Evolutionary conservation across 1,284 basidiomycete genomes (phyloP).

Genomic region (Golubevia pallescens): DNA sequence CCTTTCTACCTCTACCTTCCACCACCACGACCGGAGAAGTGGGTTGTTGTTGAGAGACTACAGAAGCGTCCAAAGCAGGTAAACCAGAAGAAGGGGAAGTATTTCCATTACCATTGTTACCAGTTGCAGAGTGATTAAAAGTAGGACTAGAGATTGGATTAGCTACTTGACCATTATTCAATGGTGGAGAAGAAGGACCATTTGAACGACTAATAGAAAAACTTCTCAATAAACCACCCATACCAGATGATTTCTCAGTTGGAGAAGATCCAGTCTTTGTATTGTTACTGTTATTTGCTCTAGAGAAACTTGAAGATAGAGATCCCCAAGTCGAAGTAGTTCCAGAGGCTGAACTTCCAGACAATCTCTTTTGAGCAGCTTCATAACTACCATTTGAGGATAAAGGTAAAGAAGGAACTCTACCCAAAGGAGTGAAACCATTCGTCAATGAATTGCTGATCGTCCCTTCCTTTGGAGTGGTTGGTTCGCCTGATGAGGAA

Average conservation of each 20-base stretch:
- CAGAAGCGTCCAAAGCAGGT: constrained; percentile 20
- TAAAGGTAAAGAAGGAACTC: constrained; percentile 35
- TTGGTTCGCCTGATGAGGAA: constrained; percentile 21
- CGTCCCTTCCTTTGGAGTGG: constrained; percentile 18
- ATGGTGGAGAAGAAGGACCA: background rate
- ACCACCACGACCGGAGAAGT: constrained; percentile 7
- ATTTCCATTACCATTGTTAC: too few species aligned
- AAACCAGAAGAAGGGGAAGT: constrained; percentile 8
- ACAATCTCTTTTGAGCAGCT: constrained; percentile 36
- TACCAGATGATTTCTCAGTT: constrained; percentile 5
- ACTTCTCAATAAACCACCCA: constrained; percentile 36
- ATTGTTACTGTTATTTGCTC: background rate
- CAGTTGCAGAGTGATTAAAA: background rate
- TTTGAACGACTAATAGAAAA: constrained; percentile 22
- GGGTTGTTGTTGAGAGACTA: constrained; percentile 5
- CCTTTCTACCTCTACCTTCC: constrained; percentile 22
- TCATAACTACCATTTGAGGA: constrained; percentile 23
- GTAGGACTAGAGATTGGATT: background rate
- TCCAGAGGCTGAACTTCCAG: constrained; percentile 31
- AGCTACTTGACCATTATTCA: background rate
- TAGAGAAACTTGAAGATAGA: background rate
- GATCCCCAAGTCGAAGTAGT: constrained; percentile 11
- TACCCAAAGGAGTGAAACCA: constrained; percentile 19
- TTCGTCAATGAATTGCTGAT: constrained; percentile 1
- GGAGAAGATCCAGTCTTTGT: background rate